Conservation (phyloP, 352 stramenopile species). For the Plasmopara halstedii region DNA sequence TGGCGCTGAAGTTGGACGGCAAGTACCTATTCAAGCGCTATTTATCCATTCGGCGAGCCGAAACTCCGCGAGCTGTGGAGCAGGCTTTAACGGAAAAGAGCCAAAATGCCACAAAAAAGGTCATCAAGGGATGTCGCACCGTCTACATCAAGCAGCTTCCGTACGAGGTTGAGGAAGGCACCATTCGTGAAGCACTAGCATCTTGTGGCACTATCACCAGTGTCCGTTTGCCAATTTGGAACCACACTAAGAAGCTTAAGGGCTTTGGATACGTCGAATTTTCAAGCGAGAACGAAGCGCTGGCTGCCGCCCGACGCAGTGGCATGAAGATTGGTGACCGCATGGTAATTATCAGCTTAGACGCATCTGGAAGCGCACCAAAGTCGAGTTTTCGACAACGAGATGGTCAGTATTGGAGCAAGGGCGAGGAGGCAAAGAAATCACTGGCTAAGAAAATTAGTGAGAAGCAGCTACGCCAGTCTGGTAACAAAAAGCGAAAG, state of each 20-base stretch:
- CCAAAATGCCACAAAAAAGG: constrained; percentile 56
- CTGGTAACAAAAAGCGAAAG: constrained; percentile 42
- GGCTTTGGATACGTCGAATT: constrained; percentile 95
- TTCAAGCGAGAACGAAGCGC: constrained; percentile 62
- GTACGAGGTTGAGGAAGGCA: constrained; percentile 85
- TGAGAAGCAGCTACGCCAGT: constrained; percentile 52
- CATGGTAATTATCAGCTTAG: constrained; percentile 90
- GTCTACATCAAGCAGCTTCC: constrained; percentile 94
- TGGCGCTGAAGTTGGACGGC: constrained; percentile 82
- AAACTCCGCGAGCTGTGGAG: constrained; percentile 67
- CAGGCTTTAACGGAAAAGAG: constrained; percentile 63
- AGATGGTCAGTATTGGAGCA: constrained; percentile 84
- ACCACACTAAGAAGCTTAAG: constrained; percentile 92
- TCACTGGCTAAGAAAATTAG: constrained; percentile 68
- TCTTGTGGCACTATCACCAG: constrained; percentile 87
- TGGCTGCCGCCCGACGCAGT: constrained; percentile 60
- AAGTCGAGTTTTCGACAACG: constrained; percentile 87
- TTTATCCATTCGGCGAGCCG: constrained; percentile 79
- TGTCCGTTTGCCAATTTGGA: constrained; percentile 90
- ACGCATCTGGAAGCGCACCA: constrained; percentile 76
- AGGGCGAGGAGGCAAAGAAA: constrained; percentile 81
- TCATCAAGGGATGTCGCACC: constrained; percentile 80
- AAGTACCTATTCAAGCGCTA: constrained; percentile 87
- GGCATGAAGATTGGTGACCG: constrained; percentile 84
- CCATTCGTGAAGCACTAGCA: constrained; percentile 77